These are phyloP conservation scores for Fabrea salina DNA, from an alignment of 169 alveolate species.

Conservation along the genomic window DNA sequence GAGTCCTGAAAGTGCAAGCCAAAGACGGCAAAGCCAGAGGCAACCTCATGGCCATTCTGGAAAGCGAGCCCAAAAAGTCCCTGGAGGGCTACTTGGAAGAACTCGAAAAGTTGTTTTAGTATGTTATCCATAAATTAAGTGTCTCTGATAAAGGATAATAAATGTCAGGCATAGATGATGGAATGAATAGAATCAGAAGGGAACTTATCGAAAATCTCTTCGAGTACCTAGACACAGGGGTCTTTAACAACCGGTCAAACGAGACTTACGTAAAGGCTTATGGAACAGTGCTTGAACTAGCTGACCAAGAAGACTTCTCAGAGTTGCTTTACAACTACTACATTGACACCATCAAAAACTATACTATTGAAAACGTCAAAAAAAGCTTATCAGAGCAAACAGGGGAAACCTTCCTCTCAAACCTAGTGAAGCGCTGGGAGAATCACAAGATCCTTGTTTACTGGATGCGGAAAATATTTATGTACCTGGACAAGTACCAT, in stretches of 20 bases:
- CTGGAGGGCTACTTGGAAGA: too few species aligned
- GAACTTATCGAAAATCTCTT: conserved; percentile 34
- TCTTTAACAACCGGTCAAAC: conserved; percentile 39
- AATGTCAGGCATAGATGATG: conserved; percentile 21
- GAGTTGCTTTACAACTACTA: conserved; percentile 38
- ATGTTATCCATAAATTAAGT: too few species aligned
- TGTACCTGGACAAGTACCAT: conserved; percentile 59
- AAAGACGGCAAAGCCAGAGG: too few species aligned
- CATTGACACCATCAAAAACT: conserved; percentile 33
- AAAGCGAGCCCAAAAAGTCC: too few species aligned
- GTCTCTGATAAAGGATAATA: too few species aligned
- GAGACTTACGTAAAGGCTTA: conserved; percentile 36
- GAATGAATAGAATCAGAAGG: conserved; percentile 23
- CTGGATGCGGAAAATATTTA: conserved; percentile 54
- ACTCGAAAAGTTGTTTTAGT: too few species aligned
- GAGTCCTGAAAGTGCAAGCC: too few species aligned
- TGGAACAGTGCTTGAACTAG: conserved; percentile 42
- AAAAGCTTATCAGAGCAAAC: conserved; percentile 4
- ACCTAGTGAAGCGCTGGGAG: conserved; percentile 37
- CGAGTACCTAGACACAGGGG: conserved; percentile 40
- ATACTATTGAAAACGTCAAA: conserved; percentile 32
- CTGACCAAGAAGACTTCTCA: conserved; percentile 53
- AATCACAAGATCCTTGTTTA: conserved; percentile 57
- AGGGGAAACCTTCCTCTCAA: conserved; percentile 37
- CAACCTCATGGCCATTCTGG: too few species aligned